Base-by-base conservation (phyloP, 83 land plant species). In the Picea abies region DNA sequence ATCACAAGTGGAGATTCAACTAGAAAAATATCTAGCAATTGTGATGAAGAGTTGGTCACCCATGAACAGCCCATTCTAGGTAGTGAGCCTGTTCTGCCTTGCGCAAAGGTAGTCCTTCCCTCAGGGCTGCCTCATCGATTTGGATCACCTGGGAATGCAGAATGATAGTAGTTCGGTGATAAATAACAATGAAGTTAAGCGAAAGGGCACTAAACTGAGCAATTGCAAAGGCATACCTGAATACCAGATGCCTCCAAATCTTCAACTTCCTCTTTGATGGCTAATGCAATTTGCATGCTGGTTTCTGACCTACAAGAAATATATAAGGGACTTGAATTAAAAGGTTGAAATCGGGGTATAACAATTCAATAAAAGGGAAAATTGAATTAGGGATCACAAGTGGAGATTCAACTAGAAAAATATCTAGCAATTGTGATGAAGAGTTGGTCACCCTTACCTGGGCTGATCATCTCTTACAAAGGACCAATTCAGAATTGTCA, bases 221-320 rank as follows among this genome's bases (percentile, higher is more conserved):
- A 47, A 71, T 15, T 26, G 41, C 60, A 47, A 71, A 3, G 19
- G 14, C 22, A 41, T 78, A 89, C 90, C 84, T 79, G 80, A 77
- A 95, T 91, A 19, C 35, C 35, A 32, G 35, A 32, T 32, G 35
- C 35, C 35, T 32, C 35, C 35, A 32, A 32, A 32, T 32, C 93
- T 85, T 93, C 97, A 19, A 95, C 97, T 84, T 95, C 97, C 35
- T 95, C 91, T 89, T 95, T 95, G 84, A 95, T 93, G 25, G 97
- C 93, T 83, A 95, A 76, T 17, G 97, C 92, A 89, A 95, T 95
- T 83, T 95, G 97, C 78, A 87, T 90, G 86, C 93, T 91, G 4
- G 97, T 95, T 80, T 91, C 91, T 60, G 79, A 90, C 93, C 97
- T 93, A 58, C 25, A 17, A 58, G 14, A 85, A 12, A 15, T 63